phyloP scores from a whole-genome alignment of 805 yeast genomes.

The Metschnikowia corniflorae region DNA sequence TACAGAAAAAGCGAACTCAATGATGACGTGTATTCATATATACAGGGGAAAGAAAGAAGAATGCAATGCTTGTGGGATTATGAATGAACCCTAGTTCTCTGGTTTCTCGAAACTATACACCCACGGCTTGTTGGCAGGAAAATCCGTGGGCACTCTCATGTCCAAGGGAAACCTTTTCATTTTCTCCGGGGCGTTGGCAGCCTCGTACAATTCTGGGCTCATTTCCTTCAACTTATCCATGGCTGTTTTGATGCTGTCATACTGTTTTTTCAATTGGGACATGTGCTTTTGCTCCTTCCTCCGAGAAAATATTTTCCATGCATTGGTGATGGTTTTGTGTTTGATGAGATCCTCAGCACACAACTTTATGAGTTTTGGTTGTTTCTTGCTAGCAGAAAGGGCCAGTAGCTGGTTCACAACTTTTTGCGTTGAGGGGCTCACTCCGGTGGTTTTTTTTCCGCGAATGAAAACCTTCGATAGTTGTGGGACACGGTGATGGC shows the following conservation, averaged over 20 bases:
- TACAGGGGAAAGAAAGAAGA: too few relatives aligned
- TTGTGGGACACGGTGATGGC: conserved; percentile 2
- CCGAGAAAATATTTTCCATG: conserved; percentile 69
- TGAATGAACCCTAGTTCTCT: background rate
- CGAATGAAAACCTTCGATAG: conserved; percentile 23
- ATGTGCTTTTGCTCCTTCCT: conserved; percentile 43
- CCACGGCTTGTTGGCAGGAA: conserved; percentile 83
- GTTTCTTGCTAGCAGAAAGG: conserved; percentile 80
- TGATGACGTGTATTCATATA: conserved; percentile 7
- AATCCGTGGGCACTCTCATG: conserved; percentile 83
- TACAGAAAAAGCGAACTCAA: too few relatives aligned
- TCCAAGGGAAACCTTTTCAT: conserved; percentile 75
- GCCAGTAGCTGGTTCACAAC: conserved; percentile 67
- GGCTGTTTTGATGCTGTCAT: conserved; percentile 61
- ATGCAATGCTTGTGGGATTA: too few relatives aligned
- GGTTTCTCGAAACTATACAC: conserved; percentile 41
- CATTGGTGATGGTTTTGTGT: conserved; percentile 76
- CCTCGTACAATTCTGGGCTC: conserved; percentile 53
- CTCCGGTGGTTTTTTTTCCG: conserved; percentile 28
- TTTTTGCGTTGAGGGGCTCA: conserved; percentile 38
- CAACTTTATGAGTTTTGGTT: conserved; percentile 75
- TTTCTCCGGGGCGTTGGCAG: conserved; percentile 56
- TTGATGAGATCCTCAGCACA: conserved; percentile 79
- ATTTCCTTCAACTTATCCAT: conserved; percentile 60
- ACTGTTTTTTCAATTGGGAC: conserved; percentile 54